phyloP scores from a whole-genome alignment of 345 rosid species.

The Chamaenerion angustifolium region DNA sequence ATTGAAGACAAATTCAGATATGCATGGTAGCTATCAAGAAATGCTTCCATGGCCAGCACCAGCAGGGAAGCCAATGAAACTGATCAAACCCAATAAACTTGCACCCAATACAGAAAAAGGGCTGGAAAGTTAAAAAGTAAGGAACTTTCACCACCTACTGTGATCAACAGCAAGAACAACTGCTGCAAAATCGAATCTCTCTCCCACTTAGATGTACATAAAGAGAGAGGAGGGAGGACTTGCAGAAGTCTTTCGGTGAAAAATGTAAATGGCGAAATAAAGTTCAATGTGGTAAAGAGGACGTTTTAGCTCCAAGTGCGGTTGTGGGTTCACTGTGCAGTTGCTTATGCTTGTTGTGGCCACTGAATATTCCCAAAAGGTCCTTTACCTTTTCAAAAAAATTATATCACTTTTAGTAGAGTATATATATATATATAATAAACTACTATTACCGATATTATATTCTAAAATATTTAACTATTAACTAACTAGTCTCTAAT shows the following conservation, averaged over 20 bases:
- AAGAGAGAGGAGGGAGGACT: background rate
- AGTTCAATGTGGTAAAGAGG: background rate
- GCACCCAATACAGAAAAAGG: background rate
- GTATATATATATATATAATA: too few relatives aligned
- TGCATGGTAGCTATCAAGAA: background rate
- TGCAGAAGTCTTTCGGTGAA: background rate
- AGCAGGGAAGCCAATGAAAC: too few relatives aligned
- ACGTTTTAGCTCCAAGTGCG: background rate
- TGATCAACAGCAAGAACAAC: constrained; percentile 1
- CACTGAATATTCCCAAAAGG: constrained; percentile 1
- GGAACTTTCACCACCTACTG: background rate
- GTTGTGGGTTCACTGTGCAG: constrained; percentile 4
- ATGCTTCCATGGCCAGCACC: too few relatives aligned
- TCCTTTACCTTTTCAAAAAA: background rate
- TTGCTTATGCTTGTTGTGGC: background rate
- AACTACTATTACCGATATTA: too few relatives aligned
- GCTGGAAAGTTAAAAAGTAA: constrained; percentile 1
- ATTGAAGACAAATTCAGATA: background rate
- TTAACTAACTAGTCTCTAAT: too few relatives aligned
- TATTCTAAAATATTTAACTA: too few relatives aligned
- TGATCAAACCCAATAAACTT: background rate
- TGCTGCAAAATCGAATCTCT: background rate
- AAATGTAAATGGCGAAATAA: too few relatives aligned
- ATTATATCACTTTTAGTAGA: too few relatives aligned
- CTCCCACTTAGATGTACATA: background rate